phyloP scores from a whole-genome alignment of 495 filamentous ascomycete species.

The Penicillium herquei region DNA sequence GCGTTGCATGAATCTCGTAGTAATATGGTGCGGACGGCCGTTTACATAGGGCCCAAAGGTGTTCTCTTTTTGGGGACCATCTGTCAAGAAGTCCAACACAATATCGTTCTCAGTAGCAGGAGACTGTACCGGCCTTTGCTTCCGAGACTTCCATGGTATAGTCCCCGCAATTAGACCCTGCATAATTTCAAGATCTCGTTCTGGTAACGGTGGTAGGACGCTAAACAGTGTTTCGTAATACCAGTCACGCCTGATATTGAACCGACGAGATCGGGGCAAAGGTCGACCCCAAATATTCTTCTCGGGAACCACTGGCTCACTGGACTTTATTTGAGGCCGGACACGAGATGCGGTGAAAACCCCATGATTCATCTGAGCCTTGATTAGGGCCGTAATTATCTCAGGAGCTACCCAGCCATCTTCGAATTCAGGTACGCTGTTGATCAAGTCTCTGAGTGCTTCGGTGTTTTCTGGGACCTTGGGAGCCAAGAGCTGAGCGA shows the following conservation, averaged over 20 bases:
- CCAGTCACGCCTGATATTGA: conserved; percentile 59
- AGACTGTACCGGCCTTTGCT: conserved; percentile 27
- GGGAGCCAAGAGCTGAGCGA: conserved; percentile 45
- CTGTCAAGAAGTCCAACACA: conserved; percentile 24
- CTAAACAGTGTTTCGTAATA: conserved; percentile 55
- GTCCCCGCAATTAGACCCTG: conserved; percentile 55
- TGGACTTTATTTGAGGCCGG: conserved; percentile 32
- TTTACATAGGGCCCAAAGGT: conserved; percentile 31
- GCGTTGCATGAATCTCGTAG: conserved; percentile 43
- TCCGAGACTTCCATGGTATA: conserved; percentile 38
- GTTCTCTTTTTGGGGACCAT: conserved; percentile 33
- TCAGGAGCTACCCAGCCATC: conserved; percentile 39
- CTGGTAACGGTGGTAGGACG: conserved; percentile 70
- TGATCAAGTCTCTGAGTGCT: conserved; percentile 21
- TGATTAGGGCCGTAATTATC: conserved; percentile 33
- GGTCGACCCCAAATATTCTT: conserved; percentile 64
- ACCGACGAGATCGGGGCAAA: conserved; percentile 47
- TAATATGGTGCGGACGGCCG: conserved; percentile 42
- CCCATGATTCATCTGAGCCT: conserved; percentile 34
- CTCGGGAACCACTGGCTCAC: conserved; percentile 54
- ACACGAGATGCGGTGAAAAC: conserved; percentile 18
- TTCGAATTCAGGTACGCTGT: conserved; percentile 13
- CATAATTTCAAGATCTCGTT: conserved; percentile 62
- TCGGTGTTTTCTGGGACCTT: conserved; percentile 28
- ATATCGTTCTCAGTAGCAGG: neutral